These are phyloP conservation scores for Tolypocladium pustulatum DNA, from an alignment of 2,329 filamentous ascomycete genomes.

Conservation along the genomic window DNA sequence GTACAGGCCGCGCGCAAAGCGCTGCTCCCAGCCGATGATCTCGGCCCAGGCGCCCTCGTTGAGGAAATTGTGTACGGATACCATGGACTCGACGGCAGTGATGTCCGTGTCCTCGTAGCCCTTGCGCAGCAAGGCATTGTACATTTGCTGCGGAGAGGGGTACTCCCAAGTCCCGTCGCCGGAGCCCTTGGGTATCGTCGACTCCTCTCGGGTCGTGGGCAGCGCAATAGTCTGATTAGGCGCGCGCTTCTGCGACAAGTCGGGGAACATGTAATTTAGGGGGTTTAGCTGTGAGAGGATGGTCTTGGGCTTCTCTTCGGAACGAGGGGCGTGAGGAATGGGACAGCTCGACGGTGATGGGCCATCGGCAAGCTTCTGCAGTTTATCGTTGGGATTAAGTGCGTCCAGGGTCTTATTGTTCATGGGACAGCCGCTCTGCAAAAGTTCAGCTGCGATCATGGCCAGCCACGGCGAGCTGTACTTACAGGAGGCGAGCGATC, in stretches of 20 bases:
- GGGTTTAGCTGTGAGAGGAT: conserved; percentile 49
- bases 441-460: conserved; percentile 10
- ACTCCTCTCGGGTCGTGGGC: conserved; percentile 70
- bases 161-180: conserved; percentile 87
- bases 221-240: conserved; percentile 63
- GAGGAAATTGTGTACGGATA: conserved; percentile 93
- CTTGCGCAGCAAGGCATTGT: conserved; percentile 93
- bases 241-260: conserved; percentile 70
- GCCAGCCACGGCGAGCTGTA: conserved; percentile 8
- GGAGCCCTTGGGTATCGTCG: conserved; percentile 82
- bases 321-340: conserved; percentile 28
- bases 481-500: conserved; percentile 18
- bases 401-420: conserved; percentile 42
- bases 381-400: conserved; percentile 23
- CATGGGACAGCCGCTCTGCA: conserved; percentile 46
- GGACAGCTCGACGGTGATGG: conserved; percentile 30
- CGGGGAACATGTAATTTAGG: conserved; percentile 92
- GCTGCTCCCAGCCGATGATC: conserved; percentile 85
- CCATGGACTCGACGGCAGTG: conserved; percentile 92
- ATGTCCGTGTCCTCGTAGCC: conserved; percentile 91
- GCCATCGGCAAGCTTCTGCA: conserved; percentile 8
- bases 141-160: conserved; percentile 98
- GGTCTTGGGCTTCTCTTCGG: conserved; percentile 28
- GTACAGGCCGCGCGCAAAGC: conserved; percentile 65
- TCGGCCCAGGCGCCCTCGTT: conserved; percentile 97